Evolutionary conservation across 169 alveolate genomes (phyloP).

Genomic region (Babesia sp.): DNA sequence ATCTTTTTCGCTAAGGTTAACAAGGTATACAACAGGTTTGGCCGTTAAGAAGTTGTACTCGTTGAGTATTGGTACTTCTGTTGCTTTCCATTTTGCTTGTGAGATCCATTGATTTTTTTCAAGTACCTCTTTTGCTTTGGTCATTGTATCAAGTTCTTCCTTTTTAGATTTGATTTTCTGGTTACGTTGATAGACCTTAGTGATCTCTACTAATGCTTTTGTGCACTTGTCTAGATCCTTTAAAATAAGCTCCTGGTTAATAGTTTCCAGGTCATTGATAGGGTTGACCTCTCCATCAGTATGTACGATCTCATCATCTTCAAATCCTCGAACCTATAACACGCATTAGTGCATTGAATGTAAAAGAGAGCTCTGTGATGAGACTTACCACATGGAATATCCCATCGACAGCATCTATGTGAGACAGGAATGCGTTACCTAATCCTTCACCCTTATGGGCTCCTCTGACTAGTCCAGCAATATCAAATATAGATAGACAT

Average conservation of each 20-base stretch:
- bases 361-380: not conserved
- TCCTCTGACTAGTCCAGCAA: conserved; percentile 98
- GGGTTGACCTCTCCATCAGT: conserved; percentile 98
- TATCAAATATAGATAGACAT: conserved; percentile 93
- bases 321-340: conserved; percentile 90
- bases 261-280: conserved; percentile 94
- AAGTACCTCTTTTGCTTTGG: conserved; percentile 82
- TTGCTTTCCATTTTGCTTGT: conserved; percentile 88
- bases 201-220: conserved; percentile 87
- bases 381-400: conserved; percentile 94
- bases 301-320: conserved; percentile 94
- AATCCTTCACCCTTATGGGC: conserved; percentile 99
- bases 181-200: conserved; percentile 88
- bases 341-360: not conserved
- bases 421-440: conserved; percentile 97
- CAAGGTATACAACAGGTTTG: conserved; percentile 97
- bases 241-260: conserved; percentile 91
- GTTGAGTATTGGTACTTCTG: conserved; percentile 89
- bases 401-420: conserved; percentile 97
- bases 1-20: conserved; percentile 93
- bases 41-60: conserved; percentile 95
- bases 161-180: conserved; percentile 87
- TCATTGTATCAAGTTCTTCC: conserved; percentile 89
- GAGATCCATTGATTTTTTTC: conserved; percentile 89
- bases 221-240: conserved; percentile 92